Conservation (phyloP, 345 rosid species). For the Camelina laxa region DNA sequence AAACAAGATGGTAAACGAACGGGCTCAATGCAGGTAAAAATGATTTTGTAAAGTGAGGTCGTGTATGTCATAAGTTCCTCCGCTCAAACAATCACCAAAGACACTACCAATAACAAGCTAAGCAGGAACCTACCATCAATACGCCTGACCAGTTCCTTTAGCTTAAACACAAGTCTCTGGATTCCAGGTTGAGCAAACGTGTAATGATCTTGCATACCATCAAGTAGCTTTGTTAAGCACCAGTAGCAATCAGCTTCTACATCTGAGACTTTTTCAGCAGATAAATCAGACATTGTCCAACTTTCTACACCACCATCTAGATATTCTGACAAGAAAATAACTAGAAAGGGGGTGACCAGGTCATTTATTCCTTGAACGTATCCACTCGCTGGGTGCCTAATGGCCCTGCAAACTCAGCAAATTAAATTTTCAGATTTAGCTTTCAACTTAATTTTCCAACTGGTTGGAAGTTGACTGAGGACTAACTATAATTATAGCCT, state of each 20-base stretch:
- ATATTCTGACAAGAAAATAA: constrained; percentile 90
- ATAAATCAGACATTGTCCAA: constrained; percentile 77
- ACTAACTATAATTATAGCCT: constrained; percentile 7
- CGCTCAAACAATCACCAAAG: constrained; percentile 21
- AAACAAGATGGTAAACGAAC: not conserved
- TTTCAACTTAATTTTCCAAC: constrained; percentile 1
- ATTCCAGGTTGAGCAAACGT: constrained; percentile 99
- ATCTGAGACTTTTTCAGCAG: constrained; percentile 67
- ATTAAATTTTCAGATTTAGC: not conserved
- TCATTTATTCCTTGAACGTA: constrained; percentile 99
- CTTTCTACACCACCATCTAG: constrained; percentile 75
- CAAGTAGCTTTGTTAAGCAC: constrained; percentile 94
- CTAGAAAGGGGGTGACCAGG: constrained; percentile 95
- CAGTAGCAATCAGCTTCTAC: constrained; percentile 98
- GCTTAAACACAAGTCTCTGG: constrained; percentile 97
- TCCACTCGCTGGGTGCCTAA: constrained; percentile 98
- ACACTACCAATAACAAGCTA: not conserved
- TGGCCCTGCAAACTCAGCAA: constrained; percentile 73
- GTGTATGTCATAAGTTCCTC: constrained; percentile 10
- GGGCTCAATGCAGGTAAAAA: not conserved
- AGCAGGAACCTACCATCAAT: constrained; percentile 73
- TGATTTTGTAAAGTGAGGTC: not conserved
- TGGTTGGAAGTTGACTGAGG: not conserved
- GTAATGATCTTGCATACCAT: constrained; percentile 99
- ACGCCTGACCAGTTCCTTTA: constrained; percentile 92